Evolutionary conservation across 228 moss, liverwort and hornwort species (phyloP), one percentile per base, ranked within the genome.

Genomic region (Sphagnum fallax): DNA sequence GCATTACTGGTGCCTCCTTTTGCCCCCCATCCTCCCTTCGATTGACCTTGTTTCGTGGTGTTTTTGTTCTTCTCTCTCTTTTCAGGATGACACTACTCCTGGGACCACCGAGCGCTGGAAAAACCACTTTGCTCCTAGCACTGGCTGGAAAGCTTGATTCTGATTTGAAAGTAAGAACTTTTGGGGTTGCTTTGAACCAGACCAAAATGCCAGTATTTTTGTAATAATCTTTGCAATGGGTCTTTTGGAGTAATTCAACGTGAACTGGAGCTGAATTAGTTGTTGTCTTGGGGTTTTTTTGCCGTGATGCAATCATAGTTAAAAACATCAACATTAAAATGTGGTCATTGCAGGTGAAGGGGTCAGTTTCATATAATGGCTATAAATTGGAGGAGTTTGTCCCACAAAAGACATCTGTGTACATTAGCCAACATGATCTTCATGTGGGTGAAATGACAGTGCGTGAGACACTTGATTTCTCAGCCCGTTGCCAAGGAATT

Each of bases 101-200:
- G 18, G 94, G 94, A n/a, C 94, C 92, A 32, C 94, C 94, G 4
- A 77, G 86, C 10, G 72, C 90, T 3, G 94, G 94, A 16, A 95
- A 95, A 74, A 88, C 90, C 5, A 80, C 88, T 50, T 71, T 91
- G 52, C 77, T 89, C 52, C 79, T 89, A 59, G 86, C 94, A 51
- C 76, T 95, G 48, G 82, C 94, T 50, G 80, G 78, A 52, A 90
- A 88, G 67, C 79, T 92, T 9, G 94, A 91, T 65, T 49, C 66
- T 5, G 62, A 53, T 16, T 62, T 83, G 13, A 72, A 79, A 52
- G 83, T 82, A 64, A 72, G 70, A 5, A 52, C 16, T 13, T 18
- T 14, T 6, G 0, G 62, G 63, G 10, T 64, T 64, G 63, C 15
- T 64, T 64, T 67, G 11, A 52, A 67, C 49, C 49, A 51, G 52